Conservation (phyloP, 768 basidiomycete genomes). For the Coprinellus aureogranulatus region DNA sequence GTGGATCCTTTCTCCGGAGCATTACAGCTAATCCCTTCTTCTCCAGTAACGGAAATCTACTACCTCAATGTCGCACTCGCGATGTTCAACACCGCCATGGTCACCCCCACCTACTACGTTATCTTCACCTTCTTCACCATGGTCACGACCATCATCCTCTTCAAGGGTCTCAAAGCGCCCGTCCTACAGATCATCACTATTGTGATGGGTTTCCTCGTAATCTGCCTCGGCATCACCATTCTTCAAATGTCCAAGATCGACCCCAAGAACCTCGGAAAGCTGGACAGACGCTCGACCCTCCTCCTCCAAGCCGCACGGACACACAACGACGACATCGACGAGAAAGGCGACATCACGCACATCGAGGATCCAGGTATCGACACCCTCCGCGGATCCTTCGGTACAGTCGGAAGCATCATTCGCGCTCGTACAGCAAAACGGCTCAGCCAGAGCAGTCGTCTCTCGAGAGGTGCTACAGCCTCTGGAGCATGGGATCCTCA, state of each 20-base stretch:
- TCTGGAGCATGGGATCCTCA: not conserved
- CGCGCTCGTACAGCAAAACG: conserved; percentile 57
- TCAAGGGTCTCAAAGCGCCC: conserved; percentile 82
- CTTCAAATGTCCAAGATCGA: conserved; percentile 96
- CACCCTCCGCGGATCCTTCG: conserved; percentile 86
- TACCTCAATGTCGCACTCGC: conserved; percentile 96
- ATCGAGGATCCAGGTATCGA: conserved; percentile 93
- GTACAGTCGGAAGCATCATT: conserved; percentile 88
- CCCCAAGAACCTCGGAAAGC: conserved; percentile 68
- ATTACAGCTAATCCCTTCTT: conserved; percentile 14
- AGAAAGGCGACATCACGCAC: conserved; percentile 61
- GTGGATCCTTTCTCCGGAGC: conserved; percentile 16
- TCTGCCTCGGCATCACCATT: conserved; percentile 89
- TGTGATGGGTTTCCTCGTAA: conserved; percentile 88
- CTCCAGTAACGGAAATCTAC: conserved; percentile 86
- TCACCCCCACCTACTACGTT: conserved; percentile 87
- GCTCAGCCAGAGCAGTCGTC: conserved; percentile 46
- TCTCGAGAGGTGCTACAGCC: conserved; percentile 25
- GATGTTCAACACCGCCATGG: conserved; percentile 88
- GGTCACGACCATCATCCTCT: conserved; percentile 83
- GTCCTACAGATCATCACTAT: conserved; percentile 82
- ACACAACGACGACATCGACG: conserved; percentile 48
- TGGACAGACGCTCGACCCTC: conserved; percentile 88
- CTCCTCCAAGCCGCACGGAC: conserved; percentile 86
- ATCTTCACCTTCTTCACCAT: conserved; percentile 85